Evolutionary conservation across 2,329 filamentous ascomycete genomes (phyloP), one percentile per base, ranked within the genome.

Genomic region (Aspergillus clavatus): DNA sequence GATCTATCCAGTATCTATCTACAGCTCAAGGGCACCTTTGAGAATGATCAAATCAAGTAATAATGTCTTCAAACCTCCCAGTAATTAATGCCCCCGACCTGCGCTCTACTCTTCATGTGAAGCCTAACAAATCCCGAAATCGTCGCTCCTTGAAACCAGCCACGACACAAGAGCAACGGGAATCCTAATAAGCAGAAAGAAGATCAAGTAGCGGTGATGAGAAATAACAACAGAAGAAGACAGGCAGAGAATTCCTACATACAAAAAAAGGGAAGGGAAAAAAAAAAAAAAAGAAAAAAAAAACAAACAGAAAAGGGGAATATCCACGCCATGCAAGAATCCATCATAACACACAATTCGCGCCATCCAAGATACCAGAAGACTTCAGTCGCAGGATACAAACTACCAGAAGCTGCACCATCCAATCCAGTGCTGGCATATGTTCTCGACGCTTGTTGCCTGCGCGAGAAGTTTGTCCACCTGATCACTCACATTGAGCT

Each of bases 401-500:
- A 38, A 52, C 61, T 70, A 97, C 91, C 91, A 97, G 78, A 96
- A 97, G 70, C 88, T 94, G 72, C 91, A 97, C 91, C 91, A 97
- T 53, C 93, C 93, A 59, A 97, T 95, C 67, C 96, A 98, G 73
- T 97, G 93, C 75, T 97, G 93, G 66, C 93, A 98, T 50, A 98
- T 74, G 67, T 97, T 97, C 78, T 97, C 93, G 58, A 97, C 76
- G 63, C 93, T 96, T 5, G 93, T 98, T 18, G 93, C 93, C 73
- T 98, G 91, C 50, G 86, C 84, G 58, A 99, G 86, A 59, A 99
- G 74, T 68, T 94, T 91, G 69, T 95, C 91, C 4, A 98, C 94
- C 71, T 99, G 93, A 50, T 82, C 82, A 45, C 87, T 83, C 18
- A 95, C 83, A 46, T 83, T 84, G 52, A 98, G 77, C 70, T 97